Evolutionary conservation across 1,139 yeast genomes (phyloP), one percentile per base, ranked within the genome.

Genomic region (Zygoascus hellenicus): DNA sequence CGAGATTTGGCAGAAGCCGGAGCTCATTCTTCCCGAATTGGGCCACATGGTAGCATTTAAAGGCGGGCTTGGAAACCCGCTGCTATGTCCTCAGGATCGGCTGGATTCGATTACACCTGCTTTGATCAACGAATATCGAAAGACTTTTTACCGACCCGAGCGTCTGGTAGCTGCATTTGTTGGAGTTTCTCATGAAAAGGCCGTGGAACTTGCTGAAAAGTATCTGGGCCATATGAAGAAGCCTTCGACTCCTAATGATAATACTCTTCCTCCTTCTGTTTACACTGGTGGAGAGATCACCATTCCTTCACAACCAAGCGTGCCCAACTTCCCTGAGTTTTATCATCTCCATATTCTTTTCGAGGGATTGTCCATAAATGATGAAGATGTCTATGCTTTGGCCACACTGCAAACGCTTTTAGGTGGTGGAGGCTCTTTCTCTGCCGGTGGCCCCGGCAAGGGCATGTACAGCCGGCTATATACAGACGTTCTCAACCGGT

Each of bases 361-460:
- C 62, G 92, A 92, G 65, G 95, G 97, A 15, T 72, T 86, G 2
- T 86, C 96, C 0, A 81, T 90, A 40, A 77, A 81, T 47, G 82
- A 85, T 61, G 90, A 88, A 15, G 97, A 92, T 58, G 81, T 90
- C 38, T 92, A 92, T 60, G 95, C 96, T 0, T 71, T 89, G 42
- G 97, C 97, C 1, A 83, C 92, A 1, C 75, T 92, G 48, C 98
- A 92, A 62, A 89, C 92, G 51, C 72, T 92, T 29, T 71, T 92
- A n/a, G 98, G 98, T 37, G 97, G 97, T 34, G 98, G 98, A 45
- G 95, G 97, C 6, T 89, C 97, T 1, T 92, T 92, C 62, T 83
- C 95, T 19, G 97, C 99, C 9, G 99, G 99, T 55, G 99, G 99
- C 0, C 99, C 99, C n/a, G 99, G 99, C 48, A 92, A 92, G 67